Evolutionary conservation across 371 early-diverging fungal species (phyloP), one percentile per base, ranked within the genome.

Genomic region (Basidiobolus meristosporus): DNA sequence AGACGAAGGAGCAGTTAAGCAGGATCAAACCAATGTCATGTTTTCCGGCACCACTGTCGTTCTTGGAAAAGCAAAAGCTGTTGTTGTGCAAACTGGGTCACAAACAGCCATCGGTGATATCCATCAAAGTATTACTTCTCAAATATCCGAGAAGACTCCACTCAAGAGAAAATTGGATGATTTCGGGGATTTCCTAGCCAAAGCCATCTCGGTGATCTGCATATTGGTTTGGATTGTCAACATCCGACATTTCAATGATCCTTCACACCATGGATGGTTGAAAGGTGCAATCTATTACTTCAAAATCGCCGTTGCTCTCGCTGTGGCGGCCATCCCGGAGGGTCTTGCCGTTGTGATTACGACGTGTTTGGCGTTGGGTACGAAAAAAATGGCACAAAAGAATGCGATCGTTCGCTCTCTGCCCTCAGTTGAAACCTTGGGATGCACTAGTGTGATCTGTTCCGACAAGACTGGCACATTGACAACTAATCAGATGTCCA

Each of bases 401-500:
- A 82, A 88, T 42, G 97, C 95, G 12, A 90, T 98, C 49, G 93
- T 96, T n/a, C 73, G 95, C 23, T 74, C 77, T 40, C 62, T 98
- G 38, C 83, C 86, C 20, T 77, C 77, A 22, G 93, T 96, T 29
- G 98, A 98, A 62, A 95, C 95, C 0, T 68, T 98, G 32, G 97
- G 98, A 11, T 90, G 95, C 63, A 90, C 90, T 11, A 77, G 76
- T 43, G 87, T 96, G 31, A 91, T 98, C 53, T 96, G 97, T 63
- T 87, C 91, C 14, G 98, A 97, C 65, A 98, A 98, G 63, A 98
- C 98, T 5, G 98, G 98, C 36, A 98, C 98, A 23, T 67, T 98
- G 51, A 98, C 98, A 14, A 93, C 92, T 22, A 93, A 91, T 59
- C 83, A 87, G 52, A 96, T 96, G 97, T 74, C 79, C 42, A 93